A percentile compares a stretch with the other conserved stretches of the same genome.
These are phyloP conservation scores for Leccinellum rugosiceps DNA, from an alignment of 768 basidiomycete species.

Conservation along the genomic window DNA sequence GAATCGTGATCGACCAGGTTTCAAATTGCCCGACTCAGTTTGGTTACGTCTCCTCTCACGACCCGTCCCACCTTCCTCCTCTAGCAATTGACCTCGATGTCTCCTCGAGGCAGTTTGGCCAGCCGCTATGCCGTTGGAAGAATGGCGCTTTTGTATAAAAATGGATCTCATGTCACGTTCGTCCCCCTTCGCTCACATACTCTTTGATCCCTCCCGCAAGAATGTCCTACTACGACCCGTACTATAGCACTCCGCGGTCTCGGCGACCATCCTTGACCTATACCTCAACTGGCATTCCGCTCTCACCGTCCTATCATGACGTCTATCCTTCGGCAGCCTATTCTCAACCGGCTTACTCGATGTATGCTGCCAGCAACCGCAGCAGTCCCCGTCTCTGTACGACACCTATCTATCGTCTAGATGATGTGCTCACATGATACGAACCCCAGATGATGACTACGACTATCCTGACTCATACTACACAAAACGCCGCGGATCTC, in stretches of 20 bases:
- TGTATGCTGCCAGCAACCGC: conserved; percentile 39
- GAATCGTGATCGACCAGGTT: conserved; percentile 19
- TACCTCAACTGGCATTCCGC: conserved; percentile 26
- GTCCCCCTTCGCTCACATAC: conserved; percentile 1
- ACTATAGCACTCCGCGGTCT: conserved; percentile 32
- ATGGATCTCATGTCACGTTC: not conserved
- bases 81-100: conserved; percentile 19
- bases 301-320: conserved; percentile 42
- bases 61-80: conserved; percentile 15
- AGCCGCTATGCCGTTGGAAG: conserved; percentile 16
- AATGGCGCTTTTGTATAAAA: conserved; percentile 26
- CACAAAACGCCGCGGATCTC: conserved; percentile 19
- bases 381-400: conserved; percentile 44
- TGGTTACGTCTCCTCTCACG: conserved; percentile 9
- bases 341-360: conserved; percentile 38
- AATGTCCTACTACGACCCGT: conserved; percentile 46
- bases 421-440: not conserved
- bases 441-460: conserved; percentile 49
- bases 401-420: conserved; percentile 8
- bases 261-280: conserved; percentile 36
- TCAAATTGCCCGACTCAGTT: conserved; percentile 21
- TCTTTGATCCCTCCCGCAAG: conserved; percentile 12
- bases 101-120: conserved; percentile 29
- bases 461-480: conserved; percentile 52
- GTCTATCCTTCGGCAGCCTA: not conserved